These are phyloP conservation scores for Leccinum uliginosum DNA, from an alignment of 768 basidiomycete genomes.

Conservation along the genomic window DNA sequence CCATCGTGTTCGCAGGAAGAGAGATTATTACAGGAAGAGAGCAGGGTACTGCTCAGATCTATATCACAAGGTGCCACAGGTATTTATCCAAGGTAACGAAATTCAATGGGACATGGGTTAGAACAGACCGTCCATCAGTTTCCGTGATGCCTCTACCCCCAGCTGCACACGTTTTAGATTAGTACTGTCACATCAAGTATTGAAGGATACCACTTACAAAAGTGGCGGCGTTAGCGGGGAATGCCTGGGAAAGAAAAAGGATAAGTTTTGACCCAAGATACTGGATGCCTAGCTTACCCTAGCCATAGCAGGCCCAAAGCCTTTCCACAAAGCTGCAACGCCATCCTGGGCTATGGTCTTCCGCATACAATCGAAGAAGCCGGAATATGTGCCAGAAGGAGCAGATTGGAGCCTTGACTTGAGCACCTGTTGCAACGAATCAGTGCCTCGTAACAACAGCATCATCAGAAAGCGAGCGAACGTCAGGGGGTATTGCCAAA, in stretches of 20 bases:
- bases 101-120: constrained; percentile 20
- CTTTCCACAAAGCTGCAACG: constrained; percentile 87
- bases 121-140: constrained; percentile 69
- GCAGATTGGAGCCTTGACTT: constrained; percentile 97
- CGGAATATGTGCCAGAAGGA: constrained; percentile 95
- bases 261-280: not conserved
- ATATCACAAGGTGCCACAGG: constrained; percentile 2
- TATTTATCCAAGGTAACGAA: constrained; percentile 2
- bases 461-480: constrained; percentile 35
- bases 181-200: not conserved
- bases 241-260: constrained; percentile 60
- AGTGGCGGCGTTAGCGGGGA: constrained; percentile 95
- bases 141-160: constrained; percentile 88
- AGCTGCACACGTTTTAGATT: constrained; percentile 44
- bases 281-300: constrained; percentile 46
- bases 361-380: constrained; percentile 85
- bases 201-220: constrained; percentile 54
- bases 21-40: constrained; percentile 3
- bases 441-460: not conserved
- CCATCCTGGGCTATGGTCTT: constrained; percentile 93
- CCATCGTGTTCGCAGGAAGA: not conserved
- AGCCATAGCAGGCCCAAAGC: constrained; percentile 96
- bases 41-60: constrained; percentile 1
- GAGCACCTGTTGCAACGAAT: constrained; percentile 59
- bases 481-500: constrained; percentile 95